These are phyloP conservation scores for Pseudocercospora vitis DNA, from an alignment of 2,329 filamentous ascomycete species.

Conservation along the genomic window DNA sequence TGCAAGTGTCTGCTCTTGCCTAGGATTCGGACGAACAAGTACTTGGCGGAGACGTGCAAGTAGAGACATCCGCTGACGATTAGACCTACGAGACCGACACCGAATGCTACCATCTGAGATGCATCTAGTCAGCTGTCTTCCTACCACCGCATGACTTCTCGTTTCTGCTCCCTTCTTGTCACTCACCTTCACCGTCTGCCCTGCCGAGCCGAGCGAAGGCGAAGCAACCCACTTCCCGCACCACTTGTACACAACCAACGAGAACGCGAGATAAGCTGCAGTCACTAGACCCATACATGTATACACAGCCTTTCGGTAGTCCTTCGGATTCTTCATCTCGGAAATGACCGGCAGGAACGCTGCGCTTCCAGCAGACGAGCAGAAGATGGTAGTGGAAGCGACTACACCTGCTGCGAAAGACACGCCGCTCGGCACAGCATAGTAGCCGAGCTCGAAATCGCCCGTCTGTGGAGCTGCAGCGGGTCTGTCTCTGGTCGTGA, in stretches of 20 bases:
- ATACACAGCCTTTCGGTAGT: constrained; percentile 62
- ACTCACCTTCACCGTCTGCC: constrained; percentile 56
- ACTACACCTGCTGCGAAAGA: constrained; percentile 60
- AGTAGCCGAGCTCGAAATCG: constrained; percentile 59
- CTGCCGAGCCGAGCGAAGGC: constrained; percentile 62
- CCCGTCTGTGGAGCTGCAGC: constrained; percentile 61
- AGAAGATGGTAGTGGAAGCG: constrained; percentile 60
- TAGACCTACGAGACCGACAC: constrained; percentile 57
- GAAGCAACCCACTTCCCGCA: constrained; percentile 63
- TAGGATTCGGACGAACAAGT: constrained; percentile 57
- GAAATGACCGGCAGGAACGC: constrained; percentile 65
- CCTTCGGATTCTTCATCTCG: constrained; percentile 62
- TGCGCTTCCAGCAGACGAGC: constrained; percentile 57
- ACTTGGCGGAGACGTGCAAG: constrained; percentile 55
- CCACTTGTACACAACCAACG: constrained; percentile 61
- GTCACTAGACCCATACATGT: constrained; percentile 60
- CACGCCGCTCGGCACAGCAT: constrained; percentile 54
- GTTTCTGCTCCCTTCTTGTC: not conserved
- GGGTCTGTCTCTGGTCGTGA: constrained; percentile 58
- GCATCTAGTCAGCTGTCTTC: not conserved
- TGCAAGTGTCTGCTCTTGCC: constrained; percentile 54
- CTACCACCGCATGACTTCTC: not conserved
- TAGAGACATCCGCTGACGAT: constrained; percentile 51
- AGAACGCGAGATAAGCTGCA: constrained; percentile 58
- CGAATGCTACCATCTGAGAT: constrained; percentile 46